A percentile compares a stretch with the other conserved stretches of the same genome.
Evolutionary conservation across 305 asterid species (phyloP).

Genomic region (Caryopteris hybrid): DNA sequence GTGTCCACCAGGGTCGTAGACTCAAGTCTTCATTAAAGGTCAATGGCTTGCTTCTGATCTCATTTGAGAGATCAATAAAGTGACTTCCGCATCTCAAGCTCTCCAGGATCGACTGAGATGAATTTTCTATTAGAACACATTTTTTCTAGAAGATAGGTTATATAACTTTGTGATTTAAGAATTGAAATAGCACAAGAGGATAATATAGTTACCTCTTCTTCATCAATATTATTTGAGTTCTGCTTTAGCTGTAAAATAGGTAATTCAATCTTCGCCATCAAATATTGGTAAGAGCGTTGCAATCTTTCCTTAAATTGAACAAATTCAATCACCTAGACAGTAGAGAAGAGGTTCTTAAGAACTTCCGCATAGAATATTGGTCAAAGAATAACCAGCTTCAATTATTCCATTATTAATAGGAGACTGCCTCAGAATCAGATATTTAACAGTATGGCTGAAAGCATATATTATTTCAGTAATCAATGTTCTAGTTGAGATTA

Average conservation of each 20-base stretch:
- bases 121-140: conserved; percentile 11
- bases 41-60: conserved; percentile 63
- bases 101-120: conserved; percentile 55
- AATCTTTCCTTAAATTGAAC: conserved; percentile 91
- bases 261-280: conserved; percentile 79
- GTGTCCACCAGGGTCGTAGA: conserved; percentile 99
- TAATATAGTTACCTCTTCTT: conserved; percentile 61
- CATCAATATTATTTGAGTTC: conserved; percentile 65
- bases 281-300: conserved; percentile 81
- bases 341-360: conserved; percentile 10
- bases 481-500: not conserved
- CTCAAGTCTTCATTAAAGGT: conserved; percentile 85
- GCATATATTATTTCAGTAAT: not conserved
- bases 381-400: conserved; percentile 2
- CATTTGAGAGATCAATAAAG: conserved; percentile 72
- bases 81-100: conserved; percentile 66
- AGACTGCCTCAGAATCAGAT: not conserved
- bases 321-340: conserved; percentile 78
- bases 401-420: not conserved
- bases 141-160: not conserved
- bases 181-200: conserved; percentile 15
- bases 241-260: conserved; percentile 85
- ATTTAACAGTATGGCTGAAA: not conserved
- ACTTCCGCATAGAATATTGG: conserved; percentile 13
- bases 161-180: not conserved